Evolutionary conservation across 352 stramenopile species (phyloP).

Genomic region (Phytophthora pini): DNA sequence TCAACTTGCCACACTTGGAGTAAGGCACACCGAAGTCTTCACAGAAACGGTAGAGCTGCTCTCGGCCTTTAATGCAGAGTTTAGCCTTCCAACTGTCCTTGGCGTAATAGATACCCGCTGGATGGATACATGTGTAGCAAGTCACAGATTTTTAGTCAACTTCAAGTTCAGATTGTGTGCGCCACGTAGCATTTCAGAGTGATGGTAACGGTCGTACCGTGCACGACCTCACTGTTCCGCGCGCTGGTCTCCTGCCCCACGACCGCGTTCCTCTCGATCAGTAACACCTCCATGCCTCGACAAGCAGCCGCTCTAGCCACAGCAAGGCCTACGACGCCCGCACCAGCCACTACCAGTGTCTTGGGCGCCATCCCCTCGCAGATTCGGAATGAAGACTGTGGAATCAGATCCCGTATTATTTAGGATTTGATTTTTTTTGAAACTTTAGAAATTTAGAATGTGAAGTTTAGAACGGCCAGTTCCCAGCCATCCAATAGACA

Average conservation of each 20-base stretch:
- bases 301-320: conserved; percentile 64
- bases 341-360: conserved; percentile 75
- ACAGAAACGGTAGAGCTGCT: conserved; percentile 94
- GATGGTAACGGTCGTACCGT: conserved; percentile 61
- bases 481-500: conserved; percentile 14
- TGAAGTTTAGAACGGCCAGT: no score
- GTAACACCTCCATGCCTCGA: conserved; percentile 72
- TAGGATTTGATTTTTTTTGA: no score
- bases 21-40: conserved; percentile 78
- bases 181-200: conserved; percentile 5
- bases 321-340: conserved; percentile 80
- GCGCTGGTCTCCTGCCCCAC: conserved; percentile 91
- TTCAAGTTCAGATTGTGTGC: conserved; percentile 21
- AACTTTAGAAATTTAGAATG: no score
- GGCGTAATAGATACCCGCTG: conserved; percentile 94
- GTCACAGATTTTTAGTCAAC: conserved; percentile 13
- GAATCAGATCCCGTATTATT: neutral
- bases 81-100: conserved; percentile 88
- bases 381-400: conserved; percentile 9
- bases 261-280: conserved; percentile 86
- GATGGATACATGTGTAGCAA: neutral
- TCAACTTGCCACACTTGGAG: conserved; percentile 94
- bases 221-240: conserved; percentile 96
- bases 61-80: conserved; percentile 91
- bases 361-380: conserved; percentile 35